Conservation (phyloP, 75 land plant species). For the Picea sitchensis region DNA sequence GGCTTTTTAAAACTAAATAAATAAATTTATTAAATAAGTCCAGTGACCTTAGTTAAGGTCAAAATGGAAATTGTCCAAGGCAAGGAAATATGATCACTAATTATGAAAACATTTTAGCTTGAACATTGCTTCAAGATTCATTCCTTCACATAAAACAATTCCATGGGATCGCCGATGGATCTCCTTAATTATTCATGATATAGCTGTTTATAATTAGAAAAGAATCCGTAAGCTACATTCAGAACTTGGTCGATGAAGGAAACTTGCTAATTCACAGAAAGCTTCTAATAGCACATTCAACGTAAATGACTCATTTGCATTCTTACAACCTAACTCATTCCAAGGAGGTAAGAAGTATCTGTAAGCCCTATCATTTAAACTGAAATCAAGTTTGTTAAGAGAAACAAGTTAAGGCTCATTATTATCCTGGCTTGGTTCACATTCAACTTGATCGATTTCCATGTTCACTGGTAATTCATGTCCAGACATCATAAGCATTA, state of each 20-base stretch:
- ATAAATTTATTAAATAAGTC: no score
- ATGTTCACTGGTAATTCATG: constrained; percentile 43
- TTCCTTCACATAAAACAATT: not conserved
- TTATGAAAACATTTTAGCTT: not conserved
- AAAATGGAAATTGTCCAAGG: not conserved
- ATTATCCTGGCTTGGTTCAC: constrained; percentile 8
- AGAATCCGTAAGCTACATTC: not conserved
- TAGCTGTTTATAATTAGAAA: not conserved
- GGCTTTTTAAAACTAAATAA: no score
- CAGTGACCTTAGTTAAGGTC: no score
- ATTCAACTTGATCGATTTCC: constrained; percentile 35
- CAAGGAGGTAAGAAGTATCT: not conserved
- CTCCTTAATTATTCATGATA: not conserved
- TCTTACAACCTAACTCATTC: not conserved
- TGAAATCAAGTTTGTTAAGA: not conserved
- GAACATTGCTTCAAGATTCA: not conserved
- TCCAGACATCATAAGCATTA: constrained; percentile 48
- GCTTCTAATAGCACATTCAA: not conserved
- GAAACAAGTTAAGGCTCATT: not conserved
- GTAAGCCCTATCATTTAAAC: not conserved
- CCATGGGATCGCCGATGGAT: not conserved
- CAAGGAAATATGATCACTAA: not conserved
- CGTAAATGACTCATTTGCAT: not conserved
- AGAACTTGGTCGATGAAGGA: not conserved
- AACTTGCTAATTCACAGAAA: not conserved